Conservation (phyloP, 805 yeast species). For the Wilhelminamyces savonicus region DNA sequence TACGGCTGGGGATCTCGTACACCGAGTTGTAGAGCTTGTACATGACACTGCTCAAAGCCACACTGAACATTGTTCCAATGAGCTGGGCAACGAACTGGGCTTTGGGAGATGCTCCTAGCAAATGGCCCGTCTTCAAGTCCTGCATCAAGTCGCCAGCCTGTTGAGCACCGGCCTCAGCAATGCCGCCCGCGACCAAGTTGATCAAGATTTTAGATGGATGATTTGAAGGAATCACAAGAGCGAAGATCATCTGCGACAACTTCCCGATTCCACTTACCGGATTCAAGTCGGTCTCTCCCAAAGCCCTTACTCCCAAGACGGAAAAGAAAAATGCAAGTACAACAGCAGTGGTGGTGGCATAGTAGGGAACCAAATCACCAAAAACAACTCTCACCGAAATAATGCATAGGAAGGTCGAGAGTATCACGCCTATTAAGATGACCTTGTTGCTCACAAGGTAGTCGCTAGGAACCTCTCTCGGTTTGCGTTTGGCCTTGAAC, state of each 20-base stretch:
- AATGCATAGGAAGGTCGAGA: conserved; percentile 65
- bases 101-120: conserved; percentile 84
- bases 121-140: conserved; percentile 90
- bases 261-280: conserved; percentile 98
- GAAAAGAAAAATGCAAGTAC: conserved; percentile 73
- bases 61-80: conserved; percentile 82
- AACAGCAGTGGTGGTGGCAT: conserved; percentile 63
- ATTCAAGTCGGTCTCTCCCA: conserved; percentile 94
- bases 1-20: conserved; percentile 76
- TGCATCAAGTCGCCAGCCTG: conserved; percentile 99
- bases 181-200: conserved; percentile 90
- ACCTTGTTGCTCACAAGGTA: conserved; percentile 46
- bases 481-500: background rate
- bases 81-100: conserved; percentile 91
- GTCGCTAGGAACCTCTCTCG: conserved; percentile 6
- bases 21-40: conserved; percentile 76
- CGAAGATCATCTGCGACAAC: conserved; percentile 83
- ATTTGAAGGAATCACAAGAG: conserved; percentile 64
- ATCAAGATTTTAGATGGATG: conserved; percentile 80
- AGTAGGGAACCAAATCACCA: conserved; percentile 64
- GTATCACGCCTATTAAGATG: conserved; percentile 53
- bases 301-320: conserved; percentile 82
- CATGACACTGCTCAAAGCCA: conserved; percentile 71
- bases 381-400: conserved; percentile 61
- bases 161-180: conserved; percentile 98